Evolutionary conservation across 495 filamentous ascomycete genomes (phyloP).

Genomic region (Penicillium nucicola): DNA sequence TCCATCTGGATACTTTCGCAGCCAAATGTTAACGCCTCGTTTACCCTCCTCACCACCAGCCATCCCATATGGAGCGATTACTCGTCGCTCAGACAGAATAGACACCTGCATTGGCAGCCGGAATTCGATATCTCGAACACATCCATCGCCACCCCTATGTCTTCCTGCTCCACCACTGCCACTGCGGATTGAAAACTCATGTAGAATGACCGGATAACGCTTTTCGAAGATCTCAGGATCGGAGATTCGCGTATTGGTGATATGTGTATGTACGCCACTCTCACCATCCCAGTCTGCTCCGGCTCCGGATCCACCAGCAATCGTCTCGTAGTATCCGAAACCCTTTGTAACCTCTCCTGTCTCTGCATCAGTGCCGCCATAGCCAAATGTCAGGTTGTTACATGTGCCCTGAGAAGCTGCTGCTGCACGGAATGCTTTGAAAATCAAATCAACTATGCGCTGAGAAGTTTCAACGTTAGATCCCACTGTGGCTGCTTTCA

Average conservation of each 20-base stretch:
- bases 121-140: conserved; percentile 93
- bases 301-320: conserved; percentile 88
- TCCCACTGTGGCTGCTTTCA: conserved; percentile 87
- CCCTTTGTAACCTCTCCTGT: conserved; percentile 75
- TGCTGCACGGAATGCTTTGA: conserved; percentile 86
- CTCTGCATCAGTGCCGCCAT: conserved; percentile 52
- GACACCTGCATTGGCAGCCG: conserved; percentile 81
- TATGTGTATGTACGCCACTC: conserved; percentile 88
- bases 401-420: conserved; percentile 89
- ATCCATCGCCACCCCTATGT: conserved; percentile 83
- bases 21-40: conserved; percentile 11
- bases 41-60: conserved; percentile 76
- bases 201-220: conserved; percentile 85
- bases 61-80: conserved; percentile 85
- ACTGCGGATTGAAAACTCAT: conserved; percentile 74
- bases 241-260: conserved; percentile 98
- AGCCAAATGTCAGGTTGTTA: conserved; percentile 72
- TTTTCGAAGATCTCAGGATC: conserved; percentile 95
- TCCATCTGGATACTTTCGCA: conserved; percentile 55
- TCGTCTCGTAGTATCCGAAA: conserved; percentile 98
- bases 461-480: conserved; percentile 93
- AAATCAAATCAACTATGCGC: conserved; percentile 89
- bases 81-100: conserved; percentile 83
- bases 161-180: conserved; percentile 68
- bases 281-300: conserved; percentile 86